Percentiles rank a stretch among this genome's conserved stretches.
phyloP scores from a whole-genome alignment of 306 rosid genomes.

The Pterocarpus santalinus region DNA sequence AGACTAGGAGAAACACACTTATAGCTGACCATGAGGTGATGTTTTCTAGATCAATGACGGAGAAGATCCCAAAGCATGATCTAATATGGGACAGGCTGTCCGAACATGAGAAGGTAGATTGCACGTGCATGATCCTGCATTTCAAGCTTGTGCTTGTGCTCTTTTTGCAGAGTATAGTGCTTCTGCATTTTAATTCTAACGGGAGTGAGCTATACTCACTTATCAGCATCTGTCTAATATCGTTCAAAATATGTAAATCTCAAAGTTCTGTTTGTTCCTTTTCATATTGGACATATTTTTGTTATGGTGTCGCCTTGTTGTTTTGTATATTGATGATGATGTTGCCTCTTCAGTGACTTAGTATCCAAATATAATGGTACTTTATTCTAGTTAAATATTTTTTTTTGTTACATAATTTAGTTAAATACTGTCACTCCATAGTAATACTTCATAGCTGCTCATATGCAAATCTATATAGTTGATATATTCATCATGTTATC shows the following conservation, averaged over 20 bases:
- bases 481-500: slow-evolving; percentile 9
- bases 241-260: slow-evolving; percentile 7
- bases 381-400: not conserved
- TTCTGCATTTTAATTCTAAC: slow-evolving; percentile 33
- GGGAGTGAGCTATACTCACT: not conserved
- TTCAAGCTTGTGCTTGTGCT: slow-evolving; percentile 20
- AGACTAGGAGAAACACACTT: slow-evolving; percentile 54
- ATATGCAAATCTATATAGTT: not conserved
- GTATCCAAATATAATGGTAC: not conserved
- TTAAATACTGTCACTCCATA: not conserved
- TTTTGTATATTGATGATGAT: slow-evolving; percentile 1
- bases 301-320: slow-evolving; percentile 9
- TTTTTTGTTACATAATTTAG: too few relatives aligned
- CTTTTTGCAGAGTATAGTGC: not conserved
- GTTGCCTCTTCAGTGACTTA: not conserved
- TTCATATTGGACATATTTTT: slow-evolving; percentile 19
- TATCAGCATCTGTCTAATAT: not conserved
- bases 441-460: not conserved
- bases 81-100: slow-evolving; percentile 72
- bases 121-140: slow-evolving; percentile 28
- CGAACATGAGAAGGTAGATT: slow-evolving; percentile 76
- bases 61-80: slow-evolving; percentile 69
- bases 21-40: slow-evolving; percentile 53
- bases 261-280: slow-evolving; percentile 4
- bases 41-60: slow-evolving; percentile 73